Percentiles rank a stretch among this genome's conserved stretches.
Conservation (phyloP, 202 grass and related monocot genomes). For the Setaria italica region DNA sequence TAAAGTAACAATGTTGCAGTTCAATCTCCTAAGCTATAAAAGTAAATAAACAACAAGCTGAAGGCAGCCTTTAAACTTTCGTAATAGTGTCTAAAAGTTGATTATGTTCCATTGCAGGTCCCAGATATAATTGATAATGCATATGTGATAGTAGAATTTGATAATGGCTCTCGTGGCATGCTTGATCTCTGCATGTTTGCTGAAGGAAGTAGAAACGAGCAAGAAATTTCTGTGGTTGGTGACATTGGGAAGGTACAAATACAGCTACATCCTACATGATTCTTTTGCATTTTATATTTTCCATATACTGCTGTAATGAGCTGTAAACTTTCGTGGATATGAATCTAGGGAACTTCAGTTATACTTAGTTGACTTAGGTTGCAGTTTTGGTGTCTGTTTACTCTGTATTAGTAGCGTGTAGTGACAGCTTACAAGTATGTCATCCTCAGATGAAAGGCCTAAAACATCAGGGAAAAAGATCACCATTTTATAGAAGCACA, state of each 20-base stretch:
- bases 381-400: constrained; percentile 8
- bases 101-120: constrained; percentile 66
- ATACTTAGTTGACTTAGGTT: not conserved
- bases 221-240: constrained; percentile 96
- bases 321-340: not conserved
- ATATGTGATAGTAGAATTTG: constrained; percentile 92
- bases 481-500: not conserved
- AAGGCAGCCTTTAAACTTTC: not conserved
- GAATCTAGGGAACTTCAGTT: not conserved
- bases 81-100: constrained; percentile 14
- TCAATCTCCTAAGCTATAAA: not conserved
- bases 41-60: constrained; percentile 16
- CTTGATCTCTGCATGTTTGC: constrained; percentile 99
- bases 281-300: constrained; percentile 23
- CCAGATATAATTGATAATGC: constrained; percentile 99
- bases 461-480: not conserved
- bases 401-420: not conserved
- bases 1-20: constrained; percentile 21
- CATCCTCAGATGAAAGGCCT: not conserved
- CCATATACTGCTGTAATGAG: not conserved
- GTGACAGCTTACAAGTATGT: not conserved
- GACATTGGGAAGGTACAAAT: constrained; percentile 85
- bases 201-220: constrained; percentile 93
- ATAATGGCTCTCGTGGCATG: constrained; percentile 91
- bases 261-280: constrained; percentile 15